phyloP scores from a whole-genome alignment of 2,329 filamentous ascomycete species.

The Venturia effusa region DNA sequence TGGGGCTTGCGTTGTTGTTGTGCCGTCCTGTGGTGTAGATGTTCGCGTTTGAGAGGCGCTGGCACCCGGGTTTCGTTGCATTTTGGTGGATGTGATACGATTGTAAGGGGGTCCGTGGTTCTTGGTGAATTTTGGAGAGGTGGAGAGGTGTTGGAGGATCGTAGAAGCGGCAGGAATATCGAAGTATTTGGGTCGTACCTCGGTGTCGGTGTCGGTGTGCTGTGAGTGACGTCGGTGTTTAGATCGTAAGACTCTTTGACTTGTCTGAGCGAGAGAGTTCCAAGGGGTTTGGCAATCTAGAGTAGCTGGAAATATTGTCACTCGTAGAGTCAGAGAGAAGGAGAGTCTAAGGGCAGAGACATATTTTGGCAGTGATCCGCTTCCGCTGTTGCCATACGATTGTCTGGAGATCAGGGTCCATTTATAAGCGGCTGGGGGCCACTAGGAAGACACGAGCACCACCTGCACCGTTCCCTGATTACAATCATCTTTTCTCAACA shows the following conservation, averaged over 20 bases:
- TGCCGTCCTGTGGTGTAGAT: background rate
- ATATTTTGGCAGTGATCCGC: background rate
- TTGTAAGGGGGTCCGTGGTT: background rate
- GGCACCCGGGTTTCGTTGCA: background rate
- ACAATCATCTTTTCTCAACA: too few species aligned
- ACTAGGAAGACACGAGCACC: background rate
- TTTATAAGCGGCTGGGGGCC: background rate
- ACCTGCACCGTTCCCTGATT: too few species aligned
- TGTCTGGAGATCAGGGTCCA: background rate
- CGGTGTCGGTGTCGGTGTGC: too few species aligned
- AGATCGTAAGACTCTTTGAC: background rate
- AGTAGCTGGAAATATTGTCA: background rate
- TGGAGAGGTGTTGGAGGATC: background rate
- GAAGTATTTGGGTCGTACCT: background rate
- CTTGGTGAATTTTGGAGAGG: background rate
- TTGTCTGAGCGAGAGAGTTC: background rate
- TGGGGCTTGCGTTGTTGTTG: constrained; percentile 5
- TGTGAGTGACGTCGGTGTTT: background rate
- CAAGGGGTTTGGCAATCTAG: background rate
- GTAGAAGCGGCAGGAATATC: background rate
- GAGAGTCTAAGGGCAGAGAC: background rate
- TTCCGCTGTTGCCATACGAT: background rate
- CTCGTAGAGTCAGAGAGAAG: too few species aligned
- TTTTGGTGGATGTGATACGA: background rate
- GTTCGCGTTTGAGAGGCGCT: background rate